These are phyloP conservation scores for Hypoxylon sp. DNA, from an alignment of 2,329 filamentous ascomycete genomes.

Conservation along the genomic window DNA sequence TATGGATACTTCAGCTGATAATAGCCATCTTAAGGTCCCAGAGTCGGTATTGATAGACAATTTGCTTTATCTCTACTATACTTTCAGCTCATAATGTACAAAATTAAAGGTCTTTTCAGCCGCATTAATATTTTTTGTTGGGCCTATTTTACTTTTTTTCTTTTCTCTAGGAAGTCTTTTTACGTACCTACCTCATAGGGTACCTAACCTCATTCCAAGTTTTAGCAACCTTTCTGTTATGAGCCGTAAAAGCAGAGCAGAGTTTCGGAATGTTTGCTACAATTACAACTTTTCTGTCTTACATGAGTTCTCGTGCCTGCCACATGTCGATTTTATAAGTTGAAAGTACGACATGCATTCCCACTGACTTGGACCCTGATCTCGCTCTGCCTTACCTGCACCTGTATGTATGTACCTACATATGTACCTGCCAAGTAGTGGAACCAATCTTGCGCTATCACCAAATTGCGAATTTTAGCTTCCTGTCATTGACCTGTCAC, in stretches of 20 bases:
- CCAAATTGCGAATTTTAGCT: slow-evolving; percentile 36
- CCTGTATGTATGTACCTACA: neutral
- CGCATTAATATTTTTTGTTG: slow-evolving; percentile 8
- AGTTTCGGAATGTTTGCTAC: slow-evolving; percentile 24
- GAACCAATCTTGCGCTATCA: slow-evolving; percentile 21
- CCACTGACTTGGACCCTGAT: neutral
- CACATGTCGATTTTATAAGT: slow-evolving; percentile 29
- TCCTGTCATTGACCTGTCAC: slow-evolving; percentile 15
- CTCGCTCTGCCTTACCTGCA: neutral
- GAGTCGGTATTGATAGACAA: neutral
- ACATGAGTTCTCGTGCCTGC: slow-evolving; percentile 32
- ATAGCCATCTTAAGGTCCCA: neutral
- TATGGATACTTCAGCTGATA: neutral
- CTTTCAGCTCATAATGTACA: neutral
- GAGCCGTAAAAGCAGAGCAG: neutral
- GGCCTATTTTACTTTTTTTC: slow-evolving; percentile 9
- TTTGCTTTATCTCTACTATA: neutral
- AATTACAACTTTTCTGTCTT: slow-evolving; percentile 32
- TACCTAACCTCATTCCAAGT: no score
- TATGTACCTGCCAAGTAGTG: slow-evolving; percentile 9
- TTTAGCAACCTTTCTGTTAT: neutral
- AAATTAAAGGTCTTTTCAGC: neutral
- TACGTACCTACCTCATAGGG: no score
- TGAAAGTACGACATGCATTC: slow-evolving; percentile 18
- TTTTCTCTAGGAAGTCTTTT: neutral